These are phyloP conservation scores for Globisporangium abappressorium DNA, from an alignment of 352 stramenopile genomes.

Conservation along the genomic window DNA sequence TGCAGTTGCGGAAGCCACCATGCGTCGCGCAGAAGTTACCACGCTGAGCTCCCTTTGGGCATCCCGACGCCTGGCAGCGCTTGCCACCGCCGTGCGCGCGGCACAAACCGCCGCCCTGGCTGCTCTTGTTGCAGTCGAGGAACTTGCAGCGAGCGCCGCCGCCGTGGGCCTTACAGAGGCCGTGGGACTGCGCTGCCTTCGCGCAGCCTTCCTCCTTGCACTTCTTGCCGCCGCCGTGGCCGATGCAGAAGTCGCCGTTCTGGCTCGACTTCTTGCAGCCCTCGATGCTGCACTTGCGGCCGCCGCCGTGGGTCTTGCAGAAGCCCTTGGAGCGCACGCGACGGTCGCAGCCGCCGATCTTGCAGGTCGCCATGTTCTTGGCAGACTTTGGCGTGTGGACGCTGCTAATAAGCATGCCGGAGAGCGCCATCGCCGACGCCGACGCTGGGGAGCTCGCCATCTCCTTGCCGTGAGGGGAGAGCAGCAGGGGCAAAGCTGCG, in stretches of 20 bases:
- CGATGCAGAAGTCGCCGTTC: slow-evolving; percentile 86
- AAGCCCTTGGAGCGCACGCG: slow-evolving; percentile 79
- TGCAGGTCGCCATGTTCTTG: slow-evolving; percentile 64
- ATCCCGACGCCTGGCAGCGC: slow-evolving; percentile 66
- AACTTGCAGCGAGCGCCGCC: slow-evolving; percentile 83
- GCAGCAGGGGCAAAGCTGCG: slow-evolving; percentile 30
- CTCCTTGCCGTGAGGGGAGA: slow-evolving; percentile 38
- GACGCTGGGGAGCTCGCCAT: slow-evolving; percentile 22
- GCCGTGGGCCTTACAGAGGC: slow-evolving; percentile 82
- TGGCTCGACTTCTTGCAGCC: slow-evolving; percentile 86
- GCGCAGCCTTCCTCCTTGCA: slow-evolving; percentile 80
- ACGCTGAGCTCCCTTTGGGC: slow-evolving; percentile 76
- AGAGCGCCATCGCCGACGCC: slow-evolving; percentile 28
- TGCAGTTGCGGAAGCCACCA: slow-evolving; percentile 85
- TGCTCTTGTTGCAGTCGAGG: slow-evolving; percentile 80
- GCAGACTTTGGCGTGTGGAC: slow-evolving; percentile 39
- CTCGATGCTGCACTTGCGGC: slow-evolving; percentile 80
- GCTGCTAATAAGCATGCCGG: slow-evolving; percentile 23
- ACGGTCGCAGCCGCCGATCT: slow-evolving; percentile 53
- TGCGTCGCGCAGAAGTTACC: slow-evolving; percentile 86
- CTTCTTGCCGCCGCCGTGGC: slow-evolving; percentile 84
- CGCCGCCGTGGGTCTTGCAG: slow-evolving; percentile 83
- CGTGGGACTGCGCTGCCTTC: slow-evolving; percentile 84
- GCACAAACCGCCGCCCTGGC: slow-evolving; percentile 73
- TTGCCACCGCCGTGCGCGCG: slow-evolving; percentile 79